phyloP scores from a whole-genome alignment of 176 grass and related monocot species.

The Melocanna baccifera region DNA sequence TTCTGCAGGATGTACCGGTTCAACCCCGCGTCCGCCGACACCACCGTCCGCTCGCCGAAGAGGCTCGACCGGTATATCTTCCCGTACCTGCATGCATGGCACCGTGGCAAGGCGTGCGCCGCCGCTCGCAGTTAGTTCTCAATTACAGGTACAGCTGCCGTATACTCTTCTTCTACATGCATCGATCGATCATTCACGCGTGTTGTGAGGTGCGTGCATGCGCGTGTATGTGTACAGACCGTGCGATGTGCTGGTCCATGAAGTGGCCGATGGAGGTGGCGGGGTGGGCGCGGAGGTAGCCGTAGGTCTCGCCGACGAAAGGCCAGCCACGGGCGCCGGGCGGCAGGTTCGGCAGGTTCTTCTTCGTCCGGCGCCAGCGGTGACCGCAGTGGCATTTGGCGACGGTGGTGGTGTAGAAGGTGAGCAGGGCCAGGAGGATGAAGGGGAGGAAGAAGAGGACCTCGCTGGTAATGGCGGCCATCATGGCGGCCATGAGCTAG shows the following conservation, averaged over 20 bases:
- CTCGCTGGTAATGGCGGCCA: constrained; percentile 55
- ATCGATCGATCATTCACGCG: background rate
- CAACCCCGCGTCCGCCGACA: constrained; percentile 79
- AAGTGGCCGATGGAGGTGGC: constrained; percentile 73
- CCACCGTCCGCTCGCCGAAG: constrained; percentile 82
- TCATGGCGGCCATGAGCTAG: constrained; percentile 46
- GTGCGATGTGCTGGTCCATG: constrained; percentile 76
- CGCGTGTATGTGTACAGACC: constrained; percentile 23
- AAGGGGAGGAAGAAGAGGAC: constrained; percentile 69
- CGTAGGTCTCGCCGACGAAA: constrained; percentile 78
- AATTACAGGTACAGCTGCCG: background rate
- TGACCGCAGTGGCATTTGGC: constrained; percentile 46
- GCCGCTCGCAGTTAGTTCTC: constrained; percentile 3
- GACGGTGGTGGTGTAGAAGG: constrained; percentile 51
- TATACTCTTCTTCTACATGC: background rate
- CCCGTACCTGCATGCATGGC: constrained; percentile 62
- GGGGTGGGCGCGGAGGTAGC: constrained; percentile 72
- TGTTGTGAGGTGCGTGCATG: background rate
- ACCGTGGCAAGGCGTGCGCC: background rate
- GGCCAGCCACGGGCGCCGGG: constrained; percentile 63
- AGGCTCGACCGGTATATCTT: constrained; percentile 81
- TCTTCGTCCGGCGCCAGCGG: constrained; percentile 29
- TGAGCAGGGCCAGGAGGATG: constrained; percentile 61
- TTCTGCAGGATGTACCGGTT: constrained; percentile 95
- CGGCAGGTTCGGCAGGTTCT: constrained; percentile 65